Percentiles rank a stretch among this genome's conserved stretches.
phyloP scores from a whole-genome alignment of 2,329 filamentous ascomycete genomes.

The Cladophialophora exuberans region DNA sequence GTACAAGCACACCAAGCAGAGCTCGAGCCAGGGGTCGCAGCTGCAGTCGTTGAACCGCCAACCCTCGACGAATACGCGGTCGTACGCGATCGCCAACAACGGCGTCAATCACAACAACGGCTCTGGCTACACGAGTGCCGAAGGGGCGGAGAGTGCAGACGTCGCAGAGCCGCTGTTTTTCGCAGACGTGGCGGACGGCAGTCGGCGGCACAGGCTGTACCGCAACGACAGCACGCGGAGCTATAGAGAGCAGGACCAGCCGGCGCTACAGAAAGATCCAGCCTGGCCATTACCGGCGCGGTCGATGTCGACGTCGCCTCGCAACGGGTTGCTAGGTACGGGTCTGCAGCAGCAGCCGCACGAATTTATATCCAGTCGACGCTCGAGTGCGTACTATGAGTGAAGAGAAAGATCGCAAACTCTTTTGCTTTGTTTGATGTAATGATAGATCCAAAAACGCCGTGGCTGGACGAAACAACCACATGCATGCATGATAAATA shows the following conservation, averaged over 20 bases:
- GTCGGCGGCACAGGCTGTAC: not conserved
- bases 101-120: not conserved
- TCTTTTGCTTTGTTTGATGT: no score
- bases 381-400: no score
- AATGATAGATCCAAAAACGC: no score
- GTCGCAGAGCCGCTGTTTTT: no score
- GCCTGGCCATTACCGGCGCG: not conserved
- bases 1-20: slow-evolving; percentile 19
- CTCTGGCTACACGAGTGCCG: not conserved
- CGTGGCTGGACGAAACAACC: no score
- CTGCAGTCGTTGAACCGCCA: not conserved
- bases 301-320: not conserved
- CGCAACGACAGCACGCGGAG: no score
- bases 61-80: not conserved
- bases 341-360: slow-evolving; percentile 1
- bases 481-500: no score
- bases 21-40: not conserved
- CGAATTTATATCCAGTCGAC: slow-evolving; percentile 6
- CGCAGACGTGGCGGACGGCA: not conserved
- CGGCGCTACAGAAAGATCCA: no score
- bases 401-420: no score
- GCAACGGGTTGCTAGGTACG: not conserved
- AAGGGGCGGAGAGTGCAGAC: not conserved
- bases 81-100: not conserved
- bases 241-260: no score